phyloP scores from a whole-genome alignment of 164 flowering plant species.

The Annona cherimola region DNA sequence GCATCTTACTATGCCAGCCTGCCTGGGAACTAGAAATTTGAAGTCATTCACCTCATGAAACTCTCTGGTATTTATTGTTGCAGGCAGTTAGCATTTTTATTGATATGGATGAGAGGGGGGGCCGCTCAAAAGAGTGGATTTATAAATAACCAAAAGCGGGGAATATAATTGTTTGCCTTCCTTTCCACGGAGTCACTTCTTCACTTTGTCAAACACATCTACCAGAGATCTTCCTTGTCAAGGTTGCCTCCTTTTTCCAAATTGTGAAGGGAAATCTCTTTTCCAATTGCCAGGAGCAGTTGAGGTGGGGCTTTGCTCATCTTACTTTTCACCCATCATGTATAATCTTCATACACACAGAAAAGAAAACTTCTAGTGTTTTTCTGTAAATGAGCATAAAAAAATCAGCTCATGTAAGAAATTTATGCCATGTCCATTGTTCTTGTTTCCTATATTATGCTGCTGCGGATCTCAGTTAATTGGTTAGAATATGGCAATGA shows the following conservation, averaged over 20 bases:
- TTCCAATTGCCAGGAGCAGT: neutral
- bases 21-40: neutral
- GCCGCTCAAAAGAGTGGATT: constrained; percentile 92
- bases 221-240: neutral
- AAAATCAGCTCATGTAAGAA: neutral
- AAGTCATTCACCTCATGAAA: neutral
- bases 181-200: neutral
- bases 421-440: neutral
- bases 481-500: neutral
- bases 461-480: neutral
- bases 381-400: neutral
- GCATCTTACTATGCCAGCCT: neutral
- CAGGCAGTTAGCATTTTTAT: constrained; percentile 98
- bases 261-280: neutral
- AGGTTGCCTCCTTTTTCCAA: neutral
- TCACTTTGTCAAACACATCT: neutral
- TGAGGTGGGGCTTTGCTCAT: neutral
- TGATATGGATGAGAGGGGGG: constrained; percentile 95
- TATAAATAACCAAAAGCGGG: constrained; percentile 49
- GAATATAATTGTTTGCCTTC: neutral
- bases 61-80: constrained; percentile 1
- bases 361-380: neutral
- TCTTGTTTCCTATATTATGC: neutral
- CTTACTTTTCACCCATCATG: neutral
- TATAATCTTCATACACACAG: neutral